Conservation (phyloP, 2,329 filamentous ascomycete genomes). For the Monosporascus sp. region DNA sequence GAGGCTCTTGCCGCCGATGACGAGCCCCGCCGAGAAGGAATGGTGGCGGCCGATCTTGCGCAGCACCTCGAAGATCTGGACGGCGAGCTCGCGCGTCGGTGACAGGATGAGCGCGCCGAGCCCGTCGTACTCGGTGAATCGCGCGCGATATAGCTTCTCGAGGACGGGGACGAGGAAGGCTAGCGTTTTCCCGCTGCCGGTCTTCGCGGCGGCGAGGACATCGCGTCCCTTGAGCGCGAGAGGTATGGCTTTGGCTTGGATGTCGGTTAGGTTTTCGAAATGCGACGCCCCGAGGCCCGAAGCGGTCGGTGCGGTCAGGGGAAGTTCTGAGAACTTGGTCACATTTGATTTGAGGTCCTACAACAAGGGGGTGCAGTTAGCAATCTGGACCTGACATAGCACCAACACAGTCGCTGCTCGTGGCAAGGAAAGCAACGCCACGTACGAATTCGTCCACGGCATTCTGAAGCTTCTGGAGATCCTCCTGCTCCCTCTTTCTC, state of each 20-base stretch:
- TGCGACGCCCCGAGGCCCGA: conserved; percentile 79
- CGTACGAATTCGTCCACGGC: conserved; percentile 35
- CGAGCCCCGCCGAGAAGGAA: conserved; percentile 82
- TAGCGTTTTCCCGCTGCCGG: conserved; percentile 90
- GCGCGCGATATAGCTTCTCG: conserved; percentile 83
- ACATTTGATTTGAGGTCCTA: conserved; percentile 56
- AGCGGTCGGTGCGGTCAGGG: conserved; percentile 74
- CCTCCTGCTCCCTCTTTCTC: conserved; percentile 36
- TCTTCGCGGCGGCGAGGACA: conserved; percentile 91
- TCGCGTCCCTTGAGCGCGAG: conserved; percentile 80
- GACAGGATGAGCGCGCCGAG: conserved; percentile 89
- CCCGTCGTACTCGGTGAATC: conserved; percentile 88
- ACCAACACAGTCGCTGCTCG: not conserved
- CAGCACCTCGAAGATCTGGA: conserved; percentile 94
- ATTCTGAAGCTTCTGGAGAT: conserved; percentile 33
- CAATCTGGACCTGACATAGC: not conserved
- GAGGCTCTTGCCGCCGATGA: conserved; percentile 89
- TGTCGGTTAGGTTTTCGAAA: conserved; percentile 85
- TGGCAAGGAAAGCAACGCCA: not conserved
- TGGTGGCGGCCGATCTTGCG: conserved; percentile 86
- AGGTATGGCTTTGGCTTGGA: conserved; percentile 85
- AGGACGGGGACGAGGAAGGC: conserved; percentile 89
- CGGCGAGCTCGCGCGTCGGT: conserved; percentile 89
- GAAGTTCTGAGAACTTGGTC: conserved; percentile 75
- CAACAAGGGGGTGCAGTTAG: conserved; percentile 1